Evolutionary conservation across 805 yeast species (phyloP), one percentile per base, ranked within the genome.

Genomic region (Metschnikowia bowlesiae): DNA sequence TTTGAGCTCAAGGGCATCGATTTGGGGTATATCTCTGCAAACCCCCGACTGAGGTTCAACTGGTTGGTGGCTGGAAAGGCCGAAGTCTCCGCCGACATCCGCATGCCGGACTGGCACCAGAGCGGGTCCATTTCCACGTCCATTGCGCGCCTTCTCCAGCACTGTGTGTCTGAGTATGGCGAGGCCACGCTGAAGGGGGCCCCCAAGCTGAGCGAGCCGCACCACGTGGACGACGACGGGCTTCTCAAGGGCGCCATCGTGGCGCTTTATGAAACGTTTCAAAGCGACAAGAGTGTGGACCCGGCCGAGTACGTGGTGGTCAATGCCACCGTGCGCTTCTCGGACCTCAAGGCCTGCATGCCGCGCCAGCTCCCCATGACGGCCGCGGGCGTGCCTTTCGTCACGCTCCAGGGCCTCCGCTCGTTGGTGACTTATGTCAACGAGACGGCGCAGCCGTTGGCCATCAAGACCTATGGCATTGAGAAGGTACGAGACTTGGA

Each of bases 61-160:
- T 87, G 94, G 95, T 65, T 87, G 10, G 76, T 78, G 28, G 81
- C 81, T 43, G 92, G 94, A 4, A 81, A 82, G 56, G 62, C 62
- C 1, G 90, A 86, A 51, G 68, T 87, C 4, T 70, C 78, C 14
- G 87, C 89, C 3, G 94, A 87, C 66, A 79, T 87, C 18, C 82
- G 84, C 78, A 71, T 87, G 31, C 94, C 95, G 1, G 72, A 48
- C 8, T 44, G 48, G 16, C 51, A 52, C 62, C 7, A 58, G 58
- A 49, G 50, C 28, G 50, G 52, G 22, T 38, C 51, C 28, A 40
- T 54, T 40, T 63, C 61, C 54, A 68, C 62, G 28, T 59, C 65
- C 22, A 55, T 68, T 41, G 58, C 66, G 16, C 60, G 61, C 37
- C 41, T 71, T 6, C 55, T 70, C 33, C 57, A 57, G 38, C 71